Conservation (phyloP, 2,329 filamentous ascomycete species). For the Neospermospora avenae region DNA sequence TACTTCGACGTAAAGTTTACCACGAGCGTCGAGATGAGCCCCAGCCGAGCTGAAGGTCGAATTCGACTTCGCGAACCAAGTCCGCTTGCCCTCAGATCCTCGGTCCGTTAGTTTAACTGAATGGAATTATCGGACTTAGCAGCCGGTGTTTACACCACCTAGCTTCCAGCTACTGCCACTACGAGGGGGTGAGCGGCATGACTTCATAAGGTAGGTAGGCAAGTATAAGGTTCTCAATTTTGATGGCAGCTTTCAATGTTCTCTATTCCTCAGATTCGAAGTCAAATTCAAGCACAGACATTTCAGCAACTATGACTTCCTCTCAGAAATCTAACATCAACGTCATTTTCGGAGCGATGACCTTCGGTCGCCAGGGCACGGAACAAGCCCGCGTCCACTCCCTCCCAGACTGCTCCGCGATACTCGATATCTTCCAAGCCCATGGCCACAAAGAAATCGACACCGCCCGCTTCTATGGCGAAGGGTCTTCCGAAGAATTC, state of each 20-base stretch:
- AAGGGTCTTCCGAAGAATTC: constrained; percentile 62
- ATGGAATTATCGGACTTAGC: not conserved
- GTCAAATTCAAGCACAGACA: not conserved
- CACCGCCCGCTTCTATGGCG: constrained; percentile 63
- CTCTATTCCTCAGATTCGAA: not conserved
- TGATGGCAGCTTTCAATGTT: too few relatives aligned
- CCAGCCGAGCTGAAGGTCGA: too few relatives aligned
- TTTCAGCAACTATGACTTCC: not conserved
- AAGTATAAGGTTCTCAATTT: too few relatives aligned
- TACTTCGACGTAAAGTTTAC: too few relatives aligned
- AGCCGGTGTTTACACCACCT: not conserved
- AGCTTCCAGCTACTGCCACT: not conserved
- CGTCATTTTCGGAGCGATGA: constrained; percentile 29
- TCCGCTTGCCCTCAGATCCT: not conserved
- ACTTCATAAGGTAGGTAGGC: not conserved
- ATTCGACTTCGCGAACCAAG: too few relatives aligned
- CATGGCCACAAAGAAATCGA: constrained; percentile 68
- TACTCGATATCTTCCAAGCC: constrained; percentile 61
- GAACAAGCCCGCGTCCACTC: not conserved
- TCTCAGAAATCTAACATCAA: not conserved
- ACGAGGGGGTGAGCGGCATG: not conserved
- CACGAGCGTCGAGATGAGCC: too few relatives aligned
- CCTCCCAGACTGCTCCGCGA: constrained; percentile 51
- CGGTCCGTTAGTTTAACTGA: not conserved
- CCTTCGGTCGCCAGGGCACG: constrained; percentile 7